Base-by-base conservation (phyloP, 1,139 yeast species). In the Magnusiomyces paraingens region DNA sequence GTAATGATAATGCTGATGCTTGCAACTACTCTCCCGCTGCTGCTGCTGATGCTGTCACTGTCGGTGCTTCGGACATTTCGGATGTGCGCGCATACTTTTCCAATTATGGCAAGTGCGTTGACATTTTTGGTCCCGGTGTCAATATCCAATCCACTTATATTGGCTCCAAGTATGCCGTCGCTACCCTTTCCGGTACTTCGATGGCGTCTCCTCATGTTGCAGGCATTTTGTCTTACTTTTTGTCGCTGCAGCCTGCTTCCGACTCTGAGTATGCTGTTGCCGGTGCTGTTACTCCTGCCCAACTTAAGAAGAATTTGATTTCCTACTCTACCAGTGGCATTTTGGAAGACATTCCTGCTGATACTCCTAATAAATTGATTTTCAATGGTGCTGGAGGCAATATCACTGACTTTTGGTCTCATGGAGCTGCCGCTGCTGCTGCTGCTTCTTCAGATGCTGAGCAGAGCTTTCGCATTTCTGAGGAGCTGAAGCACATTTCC, bases 201-300 rank as follows among this genome's bases (percentile, higher is more conserved):
- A 93, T 93, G 99, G 99, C 99, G 39, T 88, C 98, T 48, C 99
- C 99, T 53, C 98, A 93, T 70, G 86, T 93, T 69, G 86, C 90
- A 59, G 99, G 99, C 63, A 79, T 93, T 70, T 64, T 74, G 58
- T 69, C 97, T 3, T 93, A 93, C 80, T 91, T 82, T 74, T 76
- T 93, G 64, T 88, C 97, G 21, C 82, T 93, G 71, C 94, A 88
- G 74, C 99, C 99, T 62, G 86, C 82, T 53, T 72, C 86, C 35
- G 85, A 80, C 59, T 89, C 96, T 48, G 87, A 83, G 70, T 88
- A 75, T 66, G 79, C 78, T 67, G 74, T 79, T 59, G 76, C 80
- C 51, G 78, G 84, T 54, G 64, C 68, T 26, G 78, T 91, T 56
- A 79, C 95, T 12, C 95, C 99, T 56, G 82, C 81, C 50, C 94